Conservation (phyloP, 306 rosid species). For the Trichosanthes cucumerina region DNA sequence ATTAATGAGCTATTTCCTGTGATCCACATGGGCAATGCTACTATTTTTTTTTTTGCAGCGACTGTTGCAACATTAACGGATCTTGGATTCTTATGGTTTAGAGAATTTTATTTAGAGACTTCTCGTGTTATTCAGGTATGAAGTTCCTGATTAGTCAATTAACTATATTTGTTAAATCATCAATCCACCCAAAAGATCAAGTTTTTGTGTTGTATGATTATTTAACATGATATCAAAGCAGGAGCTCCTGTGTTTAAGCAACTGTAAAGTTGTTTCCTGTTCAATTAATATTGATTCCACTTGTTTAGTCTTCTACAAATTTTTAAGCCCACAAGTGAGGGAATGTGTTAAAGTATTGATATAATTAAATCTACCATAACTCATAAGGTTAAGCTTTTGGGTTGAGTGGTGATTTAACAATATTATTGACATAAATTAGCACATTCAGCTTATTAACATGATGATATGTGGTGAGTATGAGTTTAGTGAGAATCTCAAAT, state of each 20-base stretch:
- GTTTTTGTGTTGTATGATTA: too few relatives aligned
- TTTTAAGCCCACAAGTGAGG: too few relatives aligned
- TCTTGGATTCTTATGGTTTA: slow-evolving; percentile 98
- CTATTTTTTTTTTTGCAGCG: slow-evolving; percentile 43
- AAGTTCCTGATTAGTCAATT: background rate
- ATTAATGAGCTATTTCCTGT: background rate
- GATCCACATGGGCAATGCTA: background rate
- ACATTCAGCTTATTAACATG: background rate
- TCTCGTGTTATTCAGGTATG: slow-evolving; percentile 98
- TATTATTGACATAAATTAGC: background rate
- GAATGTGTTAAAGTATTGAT: too few relatives aligned
- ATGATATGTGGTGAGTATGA: background rate
- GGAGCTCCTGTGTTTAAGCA: too few relatives aligned
- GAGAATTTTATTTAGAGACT: slow-evolving; percentile 92
- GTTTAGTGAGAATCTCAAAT: background rate
- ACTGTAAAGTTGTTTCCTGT: too few relatives aligned
- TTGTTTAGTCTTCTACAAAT: too few relatives aligned
- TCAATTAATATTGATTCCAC: too few relatives aligned
- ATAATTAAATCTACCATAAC: too few relatives aligned
- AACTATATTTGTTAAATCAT: background rate
- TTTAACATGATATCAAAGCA: too few relatives aligned
- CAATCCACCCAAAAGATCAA: too few relatives aligned
- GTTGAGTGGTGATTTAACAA: too few relatives aligned
- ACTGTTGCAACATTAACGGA: slow-evolving; percentile 79
- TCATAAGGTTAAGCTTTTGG: too few relatives aligned